A percentile compares a stretch with the other conserved stretches of the same genome.
Conservation (phyloP, 305 asterid species). For the Stenogyne calaminthoides region DNA sequence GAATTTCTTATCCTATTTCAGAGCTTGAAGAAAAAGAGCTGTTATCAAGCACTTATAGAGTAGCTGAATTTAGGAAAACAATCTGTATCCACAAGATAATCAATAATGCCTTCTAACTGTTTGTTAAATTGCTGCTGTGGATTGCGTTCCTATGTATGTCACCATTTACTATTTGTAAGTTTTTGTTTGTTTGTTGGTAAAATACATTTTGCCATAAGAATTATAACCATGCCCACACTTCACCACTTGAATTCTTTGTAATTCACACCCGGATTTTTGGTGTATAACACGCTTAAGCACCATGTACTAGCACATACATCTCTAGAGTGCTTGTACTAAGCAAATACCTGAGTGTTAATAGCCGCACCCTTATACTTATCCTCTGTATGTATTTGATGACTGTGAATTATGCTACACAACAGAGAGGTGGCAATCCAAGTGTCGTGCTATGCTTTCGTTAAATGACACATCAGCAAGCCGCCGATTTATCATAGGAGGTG, state of each 20-base stretch:
- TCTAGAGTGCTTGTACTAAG: neutral
- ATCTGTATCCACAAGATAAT: neutral
- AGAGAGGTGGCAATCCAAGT: conserved; percentile 44
- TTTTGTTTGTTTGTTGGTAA: neutral
- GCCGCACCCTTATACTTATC: neutral
- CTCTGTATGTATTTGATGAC: neutral
- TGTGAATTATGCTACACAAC: neutral
- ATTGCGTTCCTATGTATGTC: neutral
- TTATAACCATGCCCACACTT: too few relatives aligned
- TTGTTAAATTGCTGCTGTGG: conserved; percentile 10
- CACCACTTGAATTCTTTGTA: too few relatives aligned
- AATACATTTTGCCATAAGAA: too few relatives aligned
- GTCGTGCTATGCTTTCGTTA: conserved; percentile 31
- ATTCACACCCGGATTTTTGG: neutral
- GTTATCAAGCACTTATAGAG: neutral
- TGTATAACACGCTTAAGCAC: too few relatives aligned
- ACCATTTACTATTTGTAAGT: neutral
- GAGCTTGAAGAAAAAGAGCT: neutral
- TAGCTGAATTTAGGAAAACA: neutral
- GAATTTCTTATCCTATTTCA: neutral
- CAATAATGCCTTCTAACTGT: conserved; percentile 3
- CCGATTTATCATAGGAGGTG: conserved; percentile 42
- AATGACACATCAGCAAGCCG: conserved; percentile 49
- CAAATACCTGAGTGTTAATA: neutral
- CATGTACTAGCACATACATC: neutral